Conservation (phyloP, 2,329 filamentous ascomycete species). For the Didymella glomerata region DNA sequence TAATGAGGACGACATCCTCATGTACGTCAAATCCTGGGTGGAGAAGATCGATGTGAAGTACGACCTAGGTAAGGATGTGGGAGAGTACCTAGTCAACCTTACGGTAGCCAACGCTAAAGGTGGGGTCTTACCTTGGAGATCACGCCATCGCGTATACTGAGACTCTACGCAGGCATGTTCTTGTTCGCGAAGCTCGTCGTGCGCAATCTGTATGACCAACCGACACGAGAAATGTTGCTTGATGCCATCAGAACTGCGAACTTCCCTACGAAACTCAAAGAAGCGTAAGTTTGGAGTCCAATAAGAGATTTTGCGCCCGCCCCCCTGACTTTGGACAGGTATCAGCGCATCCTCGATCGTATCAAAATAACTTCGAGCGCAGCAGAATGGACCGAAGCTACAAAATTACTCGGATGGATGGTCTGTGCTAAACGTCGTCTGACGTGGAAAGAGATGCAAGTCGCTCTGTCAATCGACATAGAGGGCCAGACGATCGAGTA, state of each 20-base stretch:
- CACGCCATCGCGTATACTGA: too few relatives aligned
- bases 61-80: slow-evolving; percentile 27
- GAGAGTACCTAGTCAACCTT: slow-evolving; percentile 32
- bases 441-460: slow-evolving; percentile 40
- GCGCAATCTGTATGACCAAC: slow-evolving; percentile 26
- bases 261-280: slow-evolving; percentile 31
- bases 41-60: slow-evolving; percentile 26
- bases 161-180: slow-evolving; percentile 46
- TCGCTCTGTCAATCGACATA: slow-evolving; percentile 35
- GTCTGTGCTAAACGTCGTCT: slow-evolving; percentile 40
- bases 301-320: background rate
- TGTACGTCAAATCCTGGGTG: slow-evolving; percentile 27
- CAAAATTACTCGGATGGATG: slow-evolving; percentile 39
- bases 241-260: slow-evolving; percentile 25
- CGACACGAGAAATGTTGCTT: slow-evolving; percentile 27
- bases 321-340: slow-evolving; percentile 16
- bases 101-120: slow-evolving; percentile 35
- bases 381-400: slow-evolving; percentile 28
- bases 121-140: slow-evolving; percentile 16
- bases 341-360: slow-evolving; percentile 35
- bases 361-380: slow-evolving; percentile 25
- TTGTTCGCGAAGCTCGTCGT: slow-evolving; percentile 41
- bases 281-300: slow-evolving; percentile 29
- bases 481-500: slow-evolving; percentile 32
- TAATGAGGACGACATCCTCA: slow-evolving; percentile 32